phyloP scores from a whole-genome alignment of 352 stramenopile species.

The Phytophthora crassamura region DNA sequence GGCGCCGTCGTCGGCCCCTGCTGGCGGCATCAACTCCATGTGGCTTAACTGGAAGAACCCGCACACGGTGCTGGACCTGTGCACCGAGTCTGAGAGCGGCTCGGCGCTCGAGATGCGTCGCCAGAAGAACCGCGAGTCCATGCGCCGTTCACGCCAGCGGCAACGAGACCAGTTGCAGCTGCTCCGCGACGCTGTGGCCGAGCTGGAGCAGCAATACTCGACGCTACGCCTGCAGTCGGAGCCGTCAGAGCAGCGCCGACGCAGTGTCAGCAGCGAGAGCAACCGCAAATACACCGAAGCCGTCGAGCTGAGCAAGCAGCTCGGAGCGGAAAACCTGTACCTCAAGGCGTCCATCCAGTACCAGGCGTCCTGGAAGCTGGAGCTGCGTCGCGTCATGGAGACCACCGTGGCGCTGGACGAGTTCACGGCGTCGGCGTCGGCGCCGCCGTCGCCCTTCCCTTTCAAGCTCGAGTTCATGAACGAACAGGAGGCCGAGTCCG shows the following conservation, averaged over 20 bases:
- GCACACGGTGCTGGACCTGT: constrained; percentile 39
- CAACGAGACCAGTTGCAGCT: constrained; percentile 53
- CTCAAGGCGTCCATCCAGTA: constrained; percentile 56
- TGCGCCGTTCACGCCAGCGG: constrained; percentile 59
- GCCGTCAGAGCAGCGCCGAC: not conserved
- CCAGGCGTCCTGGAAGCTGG: constrained; percentile 53
- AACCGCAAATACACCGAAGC: constrained; percentile 33
- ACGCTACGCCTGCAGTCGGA: constrained; percentile 41
- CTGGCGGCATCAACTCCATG: constrained; percentile 34
- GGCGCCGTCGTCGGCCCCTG: not conserved
- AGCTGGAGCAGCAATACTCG: constrained; percentile 55
- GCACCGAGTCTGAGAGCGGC: constrained; percentile 38
- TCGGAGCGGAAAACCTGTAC: constrained; percentile 61
- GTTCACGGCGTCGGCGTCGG: constrained; percentile 27
- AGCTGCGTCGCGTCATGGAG: constrained; percentile 58
- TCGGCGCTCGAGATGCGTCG: constrained; percentile 47
- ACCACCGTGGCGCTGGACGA: constrained; percentile 41
- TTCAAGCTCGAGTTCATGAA: constrained; percentile 36
- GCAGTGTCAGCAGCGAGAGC: not conserved
- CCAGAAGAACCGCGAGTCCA: constrained; percentile 66
- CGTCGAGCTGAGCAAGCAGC: constrained; percentile 42
- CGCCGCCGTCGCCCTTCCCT: constrained; percentile 24
- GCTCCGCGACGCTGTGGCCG: constrained; percentile 43
- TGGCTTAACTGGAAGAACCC: constrained; percentile 56
- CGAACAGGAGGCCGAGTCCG: constrained; percentile 41